A percentile compares a stretch with the other conserved stretches of the same genome.
Evolutionary conservation across 2,329 filamentous ascomycete genomes (phyloP).

Genomic region (Epichloe brachyelytri): DNA sequence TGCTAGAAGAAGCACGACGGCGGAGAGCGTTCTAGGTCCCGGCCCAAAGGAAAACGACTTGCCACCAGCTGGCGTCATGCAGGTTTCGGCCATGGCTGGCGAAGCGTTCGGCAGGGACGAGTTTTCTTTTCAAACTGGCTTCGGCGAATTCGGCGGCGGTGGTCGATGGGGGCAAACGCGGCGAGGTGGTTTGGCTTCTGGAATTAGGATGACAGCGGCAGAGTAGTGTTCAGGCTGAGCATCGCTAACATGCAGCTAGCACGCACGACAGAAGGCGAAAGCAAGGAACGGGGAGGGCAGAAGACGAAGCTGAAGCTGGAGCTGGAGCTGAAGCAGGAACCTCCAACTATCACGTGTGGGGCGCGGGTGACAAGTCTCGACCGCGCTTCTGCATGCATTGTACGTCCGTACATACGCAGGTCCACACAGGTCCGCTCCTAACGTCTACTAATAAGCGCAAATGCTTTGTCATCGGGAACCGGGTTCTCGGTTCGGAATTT

Average conservation of each 20-base stretch:
- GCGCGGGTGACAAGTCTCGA: neutral
- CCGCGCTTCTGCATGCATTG: no score
- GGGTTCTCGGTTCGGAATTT: no score
- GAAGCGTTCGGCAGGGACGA: neutral
- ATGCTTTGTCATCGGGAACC: no score
- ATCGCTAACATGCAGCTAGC: neutral
- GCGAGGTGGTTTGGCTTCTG: neutral
- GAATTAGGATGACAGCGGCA: neutral
- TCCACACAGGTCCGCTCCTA: no score
- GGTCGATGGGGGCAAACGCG: neutral
- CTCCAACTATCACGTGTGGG: neutral
- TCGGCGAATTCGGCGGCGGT: neutral
- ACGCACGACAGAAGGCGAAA: neutral
- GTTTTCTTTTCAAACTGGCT: neutral
- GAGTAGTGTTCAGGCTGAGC: neutral
- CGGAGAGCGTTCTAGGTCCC: constrained; percentile 13
- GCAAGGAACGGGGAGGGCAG: neutral
- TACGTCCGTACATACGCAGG: no score
- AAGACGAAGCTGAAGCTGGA: neutral
- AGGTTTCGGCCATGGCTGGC: constrained; percentile 15
- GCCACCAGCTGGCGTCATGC: constrained; percentile 15
- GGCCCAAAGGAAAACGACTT: constrained; percentile 18
- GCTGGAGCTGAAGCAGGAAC: no score
- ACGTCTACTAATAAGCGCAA: no score
- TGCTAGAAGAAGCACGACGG: constrained; percentile 12